Percentiles rank a stretch among this genome's conserved stretches.
Conservation (phyloP, 2,329 filamentous ascomycete genomes). For the Chrysoporthe austroafricana region DNA sequence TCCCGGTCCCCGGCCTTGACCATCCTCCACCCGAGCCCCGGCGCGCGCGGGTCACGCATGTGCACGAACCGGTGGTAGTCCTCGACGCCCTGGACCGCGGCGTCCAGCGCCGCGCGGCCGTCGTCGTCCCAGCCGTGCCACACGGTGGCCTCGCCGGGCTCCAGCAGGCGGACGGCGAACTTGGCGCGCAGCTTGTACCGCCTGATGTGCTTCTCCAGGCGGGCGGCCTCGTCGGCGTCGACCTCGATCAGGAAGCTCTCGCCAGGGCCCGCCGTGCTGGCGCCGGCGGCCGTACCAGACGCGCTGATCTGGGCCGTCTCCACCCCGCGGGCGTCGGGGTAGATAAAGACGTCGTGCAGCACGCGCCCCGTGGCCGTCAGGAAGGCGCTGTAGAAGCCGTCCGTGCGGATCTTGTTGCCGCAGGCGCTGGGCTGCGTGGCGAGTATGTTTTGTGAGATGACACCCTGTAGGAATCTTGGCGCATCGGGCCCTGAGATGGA, state of each 20-base stretch:
- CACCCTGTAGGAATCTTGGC: constrained; percentile 83
- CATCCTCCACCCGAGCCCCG: constrained; percentile 48
- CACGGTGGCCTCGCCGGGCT: constrained; percentile 65
- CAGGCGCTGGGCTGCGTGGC: constrained; percentile 37
- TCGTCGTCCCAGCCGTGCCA: constrained; percentile 75
- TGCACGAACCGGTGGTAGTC: constrained; percentile 21
- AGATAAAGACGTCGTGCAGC: constrained; percentile 88
- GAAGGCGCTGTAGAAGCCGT: constrained; percentile 79
- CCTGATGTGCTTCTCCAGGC: constrained; percentile 73
- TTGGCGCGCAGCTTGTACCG: constrained; percentile 86
- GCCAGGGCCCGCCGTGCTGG: constrained; percentile 33
- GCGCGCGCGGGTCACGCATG: constrained; percentile 45
- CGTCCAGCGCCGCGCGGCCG: constrained; percentile 33
- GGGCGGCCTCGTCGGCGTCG: constrained; percentile 67
- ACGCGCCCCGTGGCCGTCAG: constrained; percentile 84
- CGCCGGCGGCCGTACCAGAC: constrained; percentile 8
- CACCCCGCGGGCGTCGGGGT: constrained; percentile 56
- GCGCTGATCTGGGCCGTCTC: too few species aligned
- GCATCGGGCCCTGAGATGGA: constrained; percentile 79
- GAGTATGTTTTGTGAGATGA: constrained; percentile 75
- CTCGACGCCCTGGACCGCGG: neutral
- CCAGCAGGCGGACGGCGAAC: constrained; percentile 69
- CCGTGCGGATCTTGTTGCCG: constrained; percentile 34
- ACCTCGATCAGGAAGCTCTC: constrained; percentile 79
- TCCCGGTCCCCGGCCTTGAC: constrained; percentile 33